These are phyloP conservation scores for Gracilariopsis chorda DNA, from an alignment of 23 red algal species.

Conservation along the genomic window DNA sequence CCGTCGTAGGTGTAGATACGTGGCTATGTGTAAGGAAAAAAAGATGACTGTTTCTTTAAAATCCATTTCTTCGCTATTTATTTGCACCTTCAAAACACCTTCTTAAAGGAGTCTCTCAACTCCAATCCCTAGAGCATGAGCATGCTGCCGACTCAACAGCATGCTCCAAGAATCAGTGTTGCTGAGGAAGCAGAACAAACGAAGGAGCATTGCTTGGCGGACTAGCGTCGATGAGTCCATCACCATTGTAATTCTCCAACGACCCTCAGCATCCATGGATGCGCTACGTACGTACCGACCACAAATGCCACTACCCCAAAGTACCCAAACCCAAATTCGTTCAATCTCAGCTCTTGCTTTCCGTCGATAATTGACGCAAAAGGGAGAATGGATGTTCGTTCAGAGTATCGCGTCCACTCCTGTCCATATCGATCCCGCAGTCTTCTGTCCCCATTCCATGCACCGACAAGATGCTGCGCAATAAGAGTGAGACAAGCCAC, in stretches of 20 bases:
- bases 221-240: not conserved
- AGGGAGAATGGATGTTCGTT: constrained; percentile 78
- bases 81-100: too few relatives aligned
- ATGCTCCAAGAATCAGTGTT: too few relatives aligned
- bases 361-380: constrained; percentile 73
- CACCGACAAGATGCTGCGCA: constrained; percentile 86
- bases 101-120: too few relatives aligned
- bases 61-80: too few relatives aligned
- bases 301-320: constrained; percentile 78
- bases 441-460: constrained; percentile 92
- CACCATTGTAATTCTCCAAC: constrained; percentile 48
- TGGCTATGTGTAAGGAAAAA: too few relatives aligned
- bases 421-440: constrained; percentile 65
- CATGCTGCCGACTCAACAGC: too few relatives aligned
- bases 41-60: too few relatives aligned
- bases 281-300: constrained; percentile 59
- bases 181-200: too few relatives aligned
- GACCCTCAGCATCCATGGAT: constrained; percentile 71
- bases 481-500: constrained; percentile 65
- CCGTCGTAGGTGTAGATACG: too few relatives aligned
- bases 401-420: constrained; percentile 66
- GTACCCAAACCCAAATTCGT: constrained; percentile 75
- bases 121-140: too few relatives aligned
- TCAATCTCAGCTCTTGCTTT: constrained; percentile 49
- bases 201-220: not conserved